Conservation (phyloP, 176 grass and related monocot species). For the Triticum aestivum region DNA sequence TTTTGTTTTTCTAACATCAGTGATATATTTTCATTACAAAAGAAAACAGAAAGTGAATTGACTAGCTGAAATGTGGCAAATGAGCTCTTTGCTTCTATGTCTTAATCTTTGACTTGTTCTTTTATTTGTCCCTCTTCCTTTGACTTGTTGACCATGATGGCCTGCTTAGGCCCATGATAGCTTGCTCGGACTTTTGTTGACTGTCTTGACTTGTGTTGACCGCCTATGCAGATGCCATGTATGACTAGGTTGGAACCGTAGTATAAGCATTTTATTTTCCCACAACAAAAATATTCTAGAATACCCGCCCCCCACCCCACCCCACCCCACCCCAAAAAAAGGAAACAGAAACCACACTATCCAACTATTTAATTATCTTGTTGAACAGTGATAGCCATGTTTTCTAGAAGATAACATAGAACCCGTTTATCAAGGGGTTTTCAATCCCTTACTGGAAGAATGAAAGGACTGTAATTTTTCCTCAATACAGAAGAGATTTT, state of each 20-base stretch:
- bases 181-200: too few species aligned
- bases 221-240: too few species aligned
- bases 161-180: too few species aligned
- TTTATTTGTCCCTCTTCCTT: too few species aligned
- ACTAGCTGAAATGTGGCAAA: background rate
- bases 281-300: background rate
- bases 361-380: background rate
- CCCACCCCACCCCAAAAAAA: background rate
- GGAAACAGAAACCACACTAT: background rate
- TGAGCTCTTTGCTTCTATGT: too few species aligned
- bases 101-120: too few species aligned
- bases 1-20: background rate
- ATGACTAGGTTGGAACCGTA: too few species aligned
- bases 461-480: background rate
- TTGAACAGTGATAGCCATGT: background rate
- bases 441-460: background rate
- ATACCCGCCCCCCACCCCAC: too few species aligned
- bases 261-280: too few species aligned
- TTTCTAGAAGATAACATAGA: background rate
- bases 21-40: background rate
- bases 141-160: too few species aligned
- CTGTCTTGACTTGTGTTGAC: too few species aligned
- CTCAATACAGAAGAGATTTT: background rate
- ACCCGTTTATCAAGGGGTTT: background rate
- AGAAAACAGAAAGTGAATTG: conserved; percentile 11